Conservation (phyloP, 805 yeast genomes). For the Debaryomyces castellii region DNA sequence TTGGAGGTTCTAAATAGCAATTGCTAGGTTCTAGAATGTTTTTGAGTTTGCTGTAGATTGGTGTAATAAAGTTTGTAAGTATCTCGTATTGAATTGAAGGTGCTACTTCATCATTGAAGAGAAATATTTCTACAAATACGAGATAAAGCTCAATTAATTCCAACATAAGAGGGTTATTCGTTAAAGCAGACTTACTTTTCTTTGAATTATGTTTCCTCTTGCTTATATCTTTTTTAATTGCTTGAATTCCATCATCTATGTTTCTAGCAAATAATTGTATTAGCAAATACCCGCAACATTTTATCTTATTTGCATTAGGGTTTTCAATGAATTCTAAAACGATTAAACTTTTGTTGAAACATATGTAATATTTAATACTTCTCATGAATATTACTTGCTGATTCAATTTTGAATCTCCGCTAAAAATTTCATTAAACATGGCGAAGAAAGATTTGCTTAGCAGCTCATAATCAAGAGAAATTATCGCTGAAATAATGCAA, state of each 20-base stretch:
- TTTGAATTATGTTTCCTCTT: slow-evolving; percentile 1
- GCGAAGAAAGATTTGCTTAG: slow-evolving; percentile 7
- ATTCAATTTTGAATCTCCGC: neutral
- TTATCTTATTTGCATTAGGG: slow-evolving; percentile 10
- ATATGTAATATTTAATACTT: slow-evolving; percentile 13
- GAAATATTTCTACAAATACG: slow-evolving; percentile 11
- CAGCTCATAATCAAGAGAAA: slow-evolving; percentile 8
- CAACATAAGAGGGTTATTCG: neutral
- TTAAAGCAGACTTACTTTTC: neutral
- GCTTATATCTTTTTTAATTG: neutral
- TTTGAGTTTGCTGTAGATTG: slow-evolving; percentile 3
- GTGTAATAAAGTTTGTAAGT: slow-evolving; percentile 9
- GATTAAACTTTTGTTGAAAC: slow-evolving; percentile 10
- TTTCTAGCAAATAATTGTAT: slow-evolving; percentile 4
- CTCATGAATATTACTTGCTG: slow-evolving; percentile 4
- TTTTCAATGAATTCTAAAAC: slow-evolving; percentile 7
- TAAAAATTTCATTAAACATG: slow-evolving; percentile 5
- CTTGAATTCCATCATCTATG: slow-evolving; percentile 1
- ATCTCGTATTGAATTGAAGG: slow-evolving; percentile 16
- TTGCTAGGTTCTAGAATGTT: slow-evolving; percentile 2
- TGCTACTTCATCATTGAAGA: slow-evolving; percentile 12
- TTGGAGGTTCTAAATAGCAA: slow-evolving; percentile 7
- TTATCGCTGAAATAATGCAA: slow-evolving; percentile 7
- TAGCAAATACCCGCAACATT: slow-evolving; percentile 9
- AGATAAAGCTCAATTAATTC: slow-evolving; percentile 14